A percentile compares a stretch with the other conserved stretches of the same genome.
These are phyloP conservation scores for Salix purpurea DNA, from an alignment of 345 rosid genomes.

Conservation along the genomic window DNA sequence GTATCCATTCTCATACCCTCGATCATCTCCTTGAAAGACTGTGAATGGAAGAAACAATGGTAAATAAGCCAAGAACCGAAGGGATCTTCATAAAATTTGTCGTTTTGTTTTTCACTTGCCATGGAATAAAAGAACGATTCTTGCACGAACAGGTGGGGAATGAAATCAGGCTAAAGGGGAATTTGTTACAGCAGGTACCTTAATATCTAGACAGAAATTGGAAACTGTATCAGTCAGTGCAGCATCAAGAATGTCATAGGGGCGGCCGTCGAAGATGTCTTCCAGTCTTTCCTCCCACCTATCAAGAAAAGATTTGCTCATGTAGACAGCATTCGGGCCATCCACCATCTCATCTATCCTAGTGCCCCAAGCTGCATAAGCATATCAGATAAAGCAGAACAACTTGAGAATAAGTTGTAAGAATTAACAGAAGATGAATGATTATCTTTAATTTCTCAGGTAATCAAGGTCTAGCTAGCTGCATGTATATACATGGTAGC, in stretches of 20 bases:
- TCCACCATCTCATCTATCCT: slow-evolving; percentile 61
- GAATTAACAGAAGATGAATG: too few relatives aligned
- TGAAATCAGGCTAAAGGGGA: not conserved
- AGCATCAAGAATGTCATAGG: slow-evolving; percentile 58
- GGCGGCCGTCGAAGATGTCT: slow-evolving; percentile 51
- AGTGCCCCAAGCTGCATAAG: slow-evolving; percentile 52
- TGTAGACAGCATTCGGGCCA: slow-evolving; percentile 44
- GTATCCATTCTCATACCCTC: slow-evolving; percentile 66
- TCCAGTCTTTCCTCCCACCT: slow-evolving; percentile 56
- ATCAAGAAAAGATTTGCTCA: slow-evolving; percentile 41
- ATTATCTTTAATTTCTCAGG: too few relatives aligned
- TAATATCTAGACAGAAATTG: slow-evolving; percentile 50
- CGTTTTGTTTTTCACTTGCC: too few relatives aligned
- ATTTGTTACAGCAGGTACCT: slow-evolving; percentile 19
- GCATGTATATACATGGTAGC: too few relatives aligned
- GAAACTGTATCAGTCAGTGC: slow-evolving; percentile 48
- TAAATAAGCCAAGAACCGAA: too few relatives aligned
- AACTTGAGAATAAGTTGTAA: not conserved
- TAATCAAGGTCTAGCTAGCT: too few relatives aligned
- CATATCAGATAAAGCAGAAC: not conserved
- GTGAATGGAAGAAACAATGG: not conserved
- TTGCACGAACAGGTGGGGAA: not conserved
- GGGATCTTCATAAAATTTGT: too few relatives aligned
- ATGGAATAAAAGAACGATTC: too few relatives aligned
- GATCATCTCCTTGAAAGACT: slow-evolving; percentile 65